Percentiles rank a stretch among this genome's conserved stretches.
phyloP scores from a whole-genome alignment of 2,329 filamentous ascomycete genomes.

The Venturia aucupariae region DNA sequence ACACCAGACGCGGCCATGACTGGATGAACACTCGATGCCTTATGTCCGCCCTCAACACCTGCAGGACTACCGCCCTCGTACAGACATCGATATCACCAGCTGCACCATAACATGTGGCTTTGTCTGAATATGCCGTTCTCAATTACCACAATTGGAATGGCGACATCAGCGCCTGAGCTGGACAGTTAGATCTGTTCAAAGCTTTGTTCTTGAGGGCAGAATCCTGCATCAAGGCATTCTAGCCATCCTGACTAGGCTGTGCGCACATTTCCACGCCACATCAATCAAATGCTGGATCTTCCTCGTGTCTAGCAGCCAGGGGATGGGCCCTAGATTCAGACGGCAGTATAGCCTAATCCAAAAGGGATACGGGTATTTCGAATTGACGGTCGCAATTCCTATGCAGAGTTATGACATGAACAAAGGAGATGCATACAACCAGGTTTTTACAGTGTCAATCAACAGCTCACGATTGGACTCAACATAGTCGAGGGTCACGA shows the following conservation, averaged over 20 bases:
- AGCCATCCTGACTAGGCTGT: not conserved
- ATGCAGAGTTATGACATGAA: too few species aligned
- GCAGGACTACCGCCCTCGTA: not conserved
- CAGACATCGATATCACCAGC: not conserved
- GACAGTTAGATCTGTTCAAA: not conserved
- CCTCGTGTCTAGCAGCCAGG: not conserved
- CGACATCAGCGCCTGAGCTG: not conserved
- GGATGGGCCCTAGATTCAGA: not conserved
- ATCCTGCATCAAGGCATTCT: not conserved
- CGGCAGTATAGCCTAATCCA: too few species aligned
- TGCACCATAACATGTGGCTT: not conserved
- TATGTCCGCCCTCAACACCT: not conserved
- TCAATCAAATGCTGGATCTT: not conserved
- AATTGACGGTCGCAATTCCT: too few species aligned
- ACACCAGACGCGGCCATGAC: constrained; percentile 7
- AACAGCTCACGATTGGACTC: too few species aligned
- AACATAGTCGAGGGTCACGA: too few species aligned
- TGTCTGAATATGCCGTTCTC: not conserved
- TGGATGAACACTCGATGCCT: not conserved
- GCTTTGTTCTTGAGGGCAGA: not conserved
- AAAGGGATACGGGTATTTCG: too few species aligned
- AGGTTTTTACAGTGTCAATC: too few species aligned
- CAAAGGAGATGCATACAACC: too few species aligned
- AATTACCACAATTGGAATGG: not conserved
- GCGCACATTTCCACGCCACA: not conserved